Percentiles rank a stretch among this genome's conserved stretches.
phyloP scores from a whole-genome alignment of 768 basidiomycete species.

The Leucogyrophana mollusca region DNA sequence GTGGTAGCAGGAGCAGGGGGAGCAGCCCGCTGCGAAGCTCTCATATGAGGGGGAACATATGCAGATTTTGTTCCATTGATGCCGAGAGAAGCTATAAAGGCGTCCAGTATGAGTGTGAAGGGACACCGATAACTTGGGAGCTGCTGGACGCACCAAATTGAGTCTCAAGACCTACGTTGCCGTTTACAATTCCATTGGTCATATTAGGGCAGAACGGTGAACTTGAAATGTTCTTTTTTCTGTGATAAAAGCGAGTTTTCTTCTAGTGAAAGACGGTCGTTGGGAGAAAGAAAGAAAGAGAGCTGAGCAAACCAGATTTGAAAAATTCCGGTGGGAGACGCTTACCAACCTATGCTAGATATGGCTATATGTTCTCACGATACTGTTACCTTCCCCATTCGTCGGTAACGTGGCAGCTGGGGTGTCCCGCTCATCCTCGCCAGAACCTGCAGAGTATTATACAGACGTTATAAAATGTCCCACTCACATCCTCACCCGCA shows the following conservation, averaged over 20 bases:
- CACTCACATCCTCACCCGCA: slow-evolving; percentile 46
- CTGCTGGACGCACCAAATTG: slow-evolving; percentile 59
- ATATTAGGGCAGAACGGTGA: slow-evolving; percentile 55
- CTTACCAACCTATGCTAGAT: slow-evolving; percentile 18
- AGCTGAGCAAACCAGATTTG: slow-evolving; percentile 12
- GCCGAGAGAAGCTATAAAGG: slow-evolving; percentile 63
- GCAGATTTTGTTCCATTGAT: slow-evolving; percentile 69
- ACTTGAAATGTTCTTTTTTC: slow-evolving; percentile 24
- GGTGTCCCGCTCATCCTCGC: not conserved
- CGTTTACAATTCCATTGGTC: slow-evolving; percentile 92
- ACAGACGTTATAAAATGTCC: slow-evolving; percentile 17
- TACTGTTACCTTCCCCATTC: not conserved
- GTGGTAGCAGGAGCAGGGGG: slow-evolving; percentile 36
- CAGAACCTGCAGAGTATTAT: too few species aligned
- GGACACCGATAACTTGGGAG: slow-evolving; percentile 1
- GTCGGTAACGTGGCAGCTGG: not conserved
- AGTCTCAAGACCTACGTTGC: slow-evolving; percentile 66
- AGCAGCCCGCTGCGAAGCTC: slow-evolving; percentile 83
- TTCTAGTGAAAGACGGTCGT: slow-evolving; percentile 29
- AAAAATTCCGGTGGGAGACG: slow-evolving; percentile 25
- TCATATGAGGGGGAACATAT: slow-evolving; percentile 88
- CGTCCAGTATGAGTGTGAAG: slow-evolving; percentile 3
- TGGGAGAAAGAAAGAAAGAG: slow-evolving; percentile 27
- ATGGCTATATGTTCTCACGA: slow-evolving; percentile 12
- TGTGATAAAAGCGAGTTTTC: slow-evolving; percentile 22